Base-by-base conservation (phyloP, 176 grass and related monocot genomes). In the Oropetium thomaeum region DNA sequence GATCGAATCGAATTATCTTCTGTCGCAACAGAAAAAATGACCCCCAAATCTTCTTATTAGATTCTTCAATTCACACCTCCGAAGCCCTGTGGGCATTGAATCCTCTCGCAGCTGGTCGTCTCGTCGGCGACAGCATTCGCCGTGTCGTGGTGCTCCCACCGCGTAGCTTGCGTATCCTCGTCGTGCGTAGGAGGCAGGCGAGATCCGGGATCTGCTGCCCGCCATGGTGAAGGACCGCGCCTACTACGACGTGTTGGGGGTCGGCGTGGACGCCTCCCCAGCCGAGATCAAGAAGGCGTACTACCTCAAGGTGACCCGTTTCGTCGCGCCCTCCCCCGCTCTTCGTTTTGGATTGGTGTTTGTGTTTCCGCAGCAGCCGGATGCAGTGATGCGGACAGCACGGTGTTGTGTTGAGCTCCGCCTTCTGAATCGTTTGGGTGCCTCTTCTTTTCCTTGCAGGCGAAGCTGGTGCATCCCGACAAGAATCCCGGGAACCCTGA, bases 271-370 rank as follows among this genome's bases (percentile, higher is more conserved):
- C 51, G 96, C 91, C 76, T 80, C 96, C 64, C 62, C 87, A 11
- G 79, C 96, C n/a, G 96, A 99, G 55, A 95, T 98, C 76, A 98
- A 98, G 86, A 98, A 98, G 82, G 96, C 91, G 2, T 98, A 98
- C 73, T 99, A 95, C 63, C 10, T 86, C 35, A 94, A 99, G 96
- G 96, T 90, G 33, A 87, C 20, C 19, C 13, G 27, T 29, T 20
- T 22, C 13, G 2, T 20, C 75, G 30, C 39, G 2, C 16, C 22
- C 44, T 28, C 29, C 9, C 16, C 8, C 7, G n/a, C n/a, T n/a
- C 39, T 16, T n/a, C 35, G 10, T 4, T 16, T 13, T 28, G 35
- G 7, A 37, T 7, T 2, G 9, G 33, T 51, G 15, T n/a, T n/a
- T n/a, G n/a, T n/a, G 3, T 43, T 20, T 17, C 7, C n/a, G 37